Percentiles rank a stretch among this genome's conserved stretches.
Evolutionary conservation across 106 monocot genomes (phyloP).

Genomic region (Ottelia alismoides): DNA sequence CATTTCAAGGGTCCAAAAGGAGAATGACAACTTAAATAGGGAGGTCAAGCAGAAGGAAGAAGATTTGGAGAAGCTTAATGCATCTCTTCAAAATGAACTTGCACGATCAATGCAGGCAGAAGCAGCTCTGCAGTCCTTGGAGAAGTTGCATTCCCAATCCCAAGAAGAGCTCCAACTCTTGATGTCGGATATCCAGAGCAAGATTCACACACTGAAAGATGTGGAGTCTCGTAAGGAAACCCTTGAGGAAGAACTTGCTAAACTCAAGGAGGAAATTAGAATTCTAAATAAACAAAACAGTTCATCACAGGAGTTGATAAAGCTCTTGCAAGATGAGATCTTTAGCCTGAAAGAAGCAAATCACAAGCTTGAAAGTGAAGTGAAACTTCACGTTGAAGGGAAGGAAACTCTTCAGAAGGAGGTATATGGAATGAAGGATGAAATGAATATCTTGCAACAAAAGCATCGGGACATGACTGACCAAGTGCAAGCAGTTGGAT

Average conservation of each 20-base stretch:
- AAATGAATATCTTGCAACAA: conserved; percentile 22
- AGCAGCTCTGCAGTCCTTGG: conserved; percentile 24
- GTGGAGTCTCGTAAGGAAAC: conserved; percentile 1
- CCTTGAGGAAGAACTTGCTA: conserved; percentile 39
- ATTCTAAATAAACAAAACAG: conserved; percentile 28
- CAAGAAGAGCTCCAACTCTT: conserved; percentile 9
- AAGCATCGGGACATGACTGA: conserved; percentile 23
- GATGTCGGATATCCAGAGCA: conserved; percentile 4
- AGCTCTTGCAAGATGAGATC: conserved; percentile 19
- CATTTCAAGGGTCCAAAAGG: conserved; percentile 22
- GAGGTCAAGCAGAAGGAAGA: conserved; percentile 12
- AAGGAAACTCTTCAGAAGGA: conserved; percentile 8
- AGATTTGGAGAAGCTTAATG: conserved; percentile 29
- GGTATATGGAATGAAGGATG: conserved; percentile 2
- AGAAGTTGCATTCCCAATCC: conserved; percentile 23
- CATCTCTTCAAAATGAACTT: conserved; percentile 23
- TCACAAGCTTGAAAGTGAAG: conserved; percentile 7
- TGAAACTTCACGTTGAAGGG: neutral
- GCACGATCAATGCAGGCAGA: conserved; percentile 19
- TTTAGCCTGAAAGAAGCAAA: conserved; percentile 7
- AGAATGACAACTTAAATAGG: conserved; percentile 16
- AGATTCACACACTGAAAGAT: conserved; percentile 11
- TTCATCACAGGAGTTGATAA: conserved; percentile 24
- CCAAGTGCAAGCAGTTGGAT: conserved; percentile 29
- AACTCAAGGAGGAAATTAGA: conserved; percentile 28